Conservation (phyloP, 495 filamentous ascomycete species). For the Trichocladium uniseriatum region DNA sequence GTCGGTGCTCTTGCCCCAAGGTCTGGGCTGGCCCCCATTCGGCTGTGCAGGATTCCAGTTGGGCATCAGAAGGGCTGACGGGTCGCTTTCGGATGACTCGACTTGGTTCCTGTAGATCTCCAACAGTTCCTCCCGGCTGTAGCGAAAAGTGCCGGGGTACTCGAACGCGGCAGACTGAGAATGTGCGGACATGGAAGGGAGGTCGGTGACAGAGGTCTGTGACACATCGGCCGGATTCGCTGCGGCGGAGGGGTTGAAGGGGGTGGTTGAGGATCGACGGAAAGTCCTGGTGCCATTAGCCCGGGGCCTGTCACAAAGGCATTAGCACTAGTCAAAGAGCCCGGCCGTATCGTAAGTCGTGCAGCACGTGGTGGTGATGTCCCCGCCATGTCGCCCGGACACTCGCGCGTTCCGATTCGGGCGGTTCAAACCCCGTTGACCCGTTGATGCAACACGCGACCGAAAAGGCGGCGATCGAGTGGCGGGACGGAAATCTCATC, state of each 20-base stretch:
- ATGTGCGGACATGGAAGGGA: conserved; percentile 8
- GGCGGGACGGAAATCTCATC: no score
- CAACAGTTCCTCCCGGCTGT: conserved; percentile 76
- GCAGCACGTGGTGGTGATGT: neutral
- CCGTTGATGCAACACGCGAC: neutral
- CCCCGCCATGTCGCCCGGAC: neutral
- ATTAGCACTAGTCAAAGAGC: conserved; percentile 5
- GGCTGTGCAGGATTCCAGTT: conserved; percentile 65
- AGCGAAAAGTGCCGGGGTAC: conserved; percentile 42
- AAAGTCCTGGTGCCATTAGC: conserved; percentile 81
- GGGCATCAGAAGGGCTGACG: conserved; percentile 57
- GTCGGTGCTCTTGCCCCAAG: conserved; percentile 73
- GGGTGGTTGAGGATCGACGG: conserved; percentile 62
- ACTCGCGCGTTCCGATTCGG: neutral
- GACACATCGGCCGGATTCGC: conserved; percentile 15
- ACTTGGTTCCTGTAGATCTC: conserved; percentile 57
- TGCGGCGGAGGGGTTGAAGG: conserved; percentile 29
- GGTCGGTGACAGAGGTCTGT: conserved; percentile 13
- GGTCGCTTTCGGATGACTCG: conserved; percentile 50
- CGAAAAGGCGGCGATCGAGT: no score
- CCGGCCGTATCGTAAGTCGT: neutral
- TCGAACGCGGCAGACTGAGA: conserved; percentile 31
- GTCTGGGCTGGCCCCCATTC: conserved; percentile 51
- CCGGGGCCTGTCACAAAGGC: conserved; percentile 37
- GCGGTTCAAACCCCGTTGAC: neutral